A percentile compares a stretch with the other conserved stretches of the same genome.
Conservation (phyloP, 805 yeast genomes). For the Wickerhamomyces strasburgensis region DNA sequence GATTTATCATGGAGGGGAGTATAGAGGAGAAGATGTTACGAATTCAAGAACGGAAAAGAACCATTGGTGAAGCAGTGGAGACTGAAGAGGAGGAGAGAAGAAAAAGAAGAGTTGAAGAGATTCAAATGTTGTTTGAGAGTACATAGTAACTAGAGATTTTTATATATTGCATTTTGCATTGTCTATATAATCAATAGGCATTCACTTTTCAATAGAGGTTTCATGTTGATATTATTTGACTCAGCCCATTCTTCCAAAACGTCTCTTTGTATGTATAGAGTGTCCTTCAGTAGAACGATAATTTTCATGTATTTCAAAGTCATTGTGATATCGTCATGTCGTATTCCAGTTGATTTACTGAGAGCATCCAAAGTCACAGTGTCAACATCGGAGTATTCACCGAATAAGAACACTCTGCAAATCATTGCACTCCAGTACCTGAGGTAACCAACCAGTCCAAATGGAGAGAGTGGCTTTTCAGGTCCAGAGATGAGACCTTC, state of each 20-base stretch:
- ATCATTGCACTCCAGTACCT: slow-evolving; percentile 67
- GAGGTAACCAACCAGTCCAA: slow-evolving; percentile 70
- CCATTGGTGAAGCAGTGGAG: slow-evolving; percentile 74
- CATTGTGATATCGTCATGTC: slow-evolving; percentile 55
- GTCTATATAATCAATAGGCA: slow-evolving; percentile 8
- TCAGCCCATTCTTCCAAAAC: slow-evolving; percentile 14
- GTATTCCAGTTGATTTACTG: slow-evolving; percentile 54
- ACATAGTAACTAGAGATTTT: slow-evolving; percentile 7
- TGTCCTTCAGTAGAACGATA: slow-evolving; percentile 27
- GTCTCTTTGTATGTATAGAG: slow-evolving; percentile 12
- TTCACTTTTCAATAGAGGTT: slow-evolving; percentile 12
- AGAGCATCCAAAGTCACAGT: slow-evolving; percentile 43
- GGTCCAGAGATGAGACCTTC: slow-evolving; percentile 78
- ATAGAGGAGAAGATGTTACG: slow-evolving; percentile 85
- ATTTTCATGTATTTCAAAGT: slow-evolving; percentile 55
- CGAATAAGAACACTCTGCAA: slow-evolving; percentile 38
- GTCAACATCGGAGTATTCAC: slow-evolving; percentile 29
- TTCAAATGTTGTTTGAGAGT: slow-evolving; percentile 57
- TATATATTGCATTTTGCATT: neutral
- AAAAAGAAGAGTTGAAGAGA: slow-evolving; percentile 65
- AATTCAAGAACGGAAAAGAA: slow-evolving; percentile 81
- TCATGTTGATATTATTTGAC: slow-evolving; percentile 11
- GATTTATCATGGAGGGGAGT: slow-evolving; percentile 78
- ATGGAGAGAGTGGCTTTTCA: slow-evolving; percentile 82
- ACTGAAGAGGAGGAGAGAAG: slow-evolving; percentile 72